Conservation (phyloP, 495 filamentous ascomycete genomes). For the Aspergillus hancockii region DNA sequence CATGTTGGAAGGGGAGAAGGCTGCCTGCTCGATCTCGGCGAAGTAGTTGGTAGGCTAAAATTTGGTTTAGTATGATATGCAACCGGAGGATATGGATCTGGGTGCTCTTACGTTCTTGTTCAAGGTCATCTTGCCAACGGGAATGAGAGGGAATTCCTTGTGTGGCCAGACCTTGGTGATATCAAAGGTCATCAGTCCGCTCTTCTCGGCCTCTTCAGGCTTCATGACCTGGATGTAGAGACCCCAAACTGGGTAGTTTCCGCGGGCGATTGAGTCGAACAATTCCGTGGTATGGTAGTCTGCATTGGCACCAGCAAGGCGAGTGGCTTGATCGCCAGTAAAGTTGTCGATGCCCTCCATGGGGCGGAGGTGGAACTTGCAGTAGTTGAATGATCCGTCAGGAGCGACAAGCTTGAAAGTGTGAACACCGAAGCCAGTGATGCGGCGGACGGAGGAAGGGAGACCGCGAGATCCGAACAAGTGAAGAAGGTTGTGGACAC, state of each 20-base stretch:
- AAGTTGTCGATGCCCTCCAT: slow-evolving; percentile 56
- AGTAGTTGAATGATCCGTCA: slow-evolving; percentile 60
- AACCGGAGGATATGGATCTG: background rate
- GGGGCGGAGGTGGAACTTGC: slow-evolving; percentile 65
- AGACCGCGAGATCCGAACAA: slow-evolving; percentile 67
- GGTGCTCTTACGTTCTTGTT: slow-evolving; percentile 33
- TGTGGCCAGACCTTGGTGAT: slow-evolving; percentile 47
- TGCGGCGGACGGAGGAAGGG: slow-evolving; percentile 59
- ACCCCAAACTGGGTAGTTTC: slow-evolving; percentile 45
- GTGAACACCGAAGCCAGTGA: slow-evolving; percentile 66
- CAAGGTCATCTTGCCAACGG: slow-evolving; percentile 43
- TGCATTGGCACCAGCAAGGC: slow-evolving; percentile 49
- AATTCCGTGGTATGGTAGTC: slow-evolving; percentile 43
- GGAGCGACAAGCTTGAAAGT: slow-evolving; percentile 62
- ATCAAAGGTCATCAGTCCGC: slow-evolving; percentile 42
- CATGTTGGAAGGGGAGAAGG: slow-evolving; percentile 53
- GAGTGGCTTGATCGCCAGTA: slow-evolving; percentile 52
- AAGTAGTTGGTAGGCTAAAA: slow-evolving; percentile 48
- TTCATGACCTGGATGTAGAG: slow-evolving; percentile 52
- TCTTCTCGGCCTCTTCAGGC: slow-evolving; percentile 42
- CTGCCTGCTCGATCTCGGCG: slow-evolving; percentile 50
- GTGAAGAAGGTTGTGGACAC: slow-evolving; percentile 67
- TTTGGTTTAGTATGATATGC: background rate
- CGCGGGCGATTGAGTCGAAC: slow-evolving; percentile 35
- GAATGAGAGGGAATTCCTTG: slow-evolving; percentile 40